These are phyloP conservation scores for Sporisorium reilianum DNA, from an alignment of 1,284 basidiomycete species.

Conservation along the genomic window DNA sequence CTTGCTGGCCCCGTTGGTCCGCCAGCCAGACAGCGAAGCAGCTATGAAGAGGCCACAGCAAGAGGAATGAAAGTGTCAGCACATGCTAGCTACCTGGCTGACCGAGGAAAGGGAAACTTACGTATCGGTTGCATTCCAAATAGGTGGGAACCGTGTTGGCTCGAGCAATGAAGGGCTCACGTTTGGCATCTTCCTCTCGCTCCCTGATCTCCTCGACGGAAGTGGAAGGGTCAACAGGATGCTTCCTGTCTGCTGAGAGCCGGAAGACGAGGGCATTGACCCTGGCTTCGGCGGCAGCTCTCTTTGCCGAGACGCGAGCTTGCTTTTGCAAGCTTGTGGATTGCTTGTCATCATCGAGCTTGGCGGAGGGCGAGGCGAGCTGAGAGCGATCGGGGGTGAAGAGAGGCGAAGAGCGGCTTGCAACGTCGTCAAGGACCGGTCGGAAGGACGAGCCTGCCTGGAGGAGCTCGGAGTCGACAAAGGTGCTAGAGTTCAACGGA, in stretches of 20 bases:
- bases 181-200: slow-evolving; percentile 27
- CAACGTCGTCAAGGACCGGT: slow-evolving; percentile 17
- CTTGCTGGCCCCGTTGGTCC: slow-evolving; percentile 24
- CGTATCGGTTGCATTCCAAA: slow-evolving; percentile 84
- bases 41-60: slow-evolving; percentile 6
- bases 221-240: slow-evolving; percentile 40
- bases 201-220: slow-evolving; percentile 39
- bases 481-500: slow-evolving; percentile 37
- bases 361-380: slow-evolving; percentile 20
- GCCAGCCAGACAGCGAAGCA: slow-evolving; percentile 34
- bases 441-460: slow-evolving; percentile 32
- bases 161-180: slow-evolving; percentile 77
- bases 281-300: slow-evolving; percentile 26
- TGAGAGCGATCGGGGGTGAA: slow-evolving; percentile 40
- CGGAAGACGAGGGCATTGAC: slow-evolving; percentile 44
- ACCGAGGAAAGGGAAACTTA: slow-evolving; percentile 64
- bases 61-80: not conserved
- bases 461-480: slow-evolving; percentile 38
- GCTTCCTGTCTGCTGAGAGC: slow-evolving; percentile 38
- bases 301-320: slow-evolving; percentile 23
- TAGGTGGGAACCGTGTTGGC: slow-evolving; percentile 86
- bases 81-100: not conserved
- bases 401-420: slow-evolving; percentile 33
- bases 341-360: slow-evolving; percentile 10
- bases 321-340: slow-evolving; percentile 6